Evolutionary conservation across 352 stramenopile genomes (phyloP).

Genomic region (Globisporangium recalcitrans): DNA sequence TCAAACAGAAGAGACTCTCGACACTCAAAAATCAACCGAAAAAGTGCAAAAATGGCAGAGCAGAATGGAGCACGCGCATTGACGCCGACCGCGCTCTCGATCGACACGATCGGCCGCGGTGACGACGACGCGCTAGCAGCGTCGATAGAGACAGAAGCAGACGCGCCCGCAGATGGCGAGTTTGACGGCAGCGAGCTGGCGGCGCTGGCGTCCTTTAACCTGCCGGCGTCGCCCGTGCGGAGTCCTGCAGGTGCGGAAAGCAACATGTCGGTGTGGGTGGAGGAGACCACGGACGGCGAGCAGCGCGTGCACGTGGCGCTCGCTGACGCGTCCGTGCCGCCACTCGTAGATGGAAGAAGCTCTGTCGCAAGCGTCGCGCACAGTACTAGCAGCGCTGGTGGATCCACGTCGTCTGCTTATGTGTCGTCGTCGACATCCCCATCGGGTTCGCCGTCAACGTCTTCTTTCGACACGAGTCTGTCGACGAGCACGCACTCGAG

Average conservation of each 20-base stretch:
- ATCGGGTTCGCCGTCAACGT: background rate
- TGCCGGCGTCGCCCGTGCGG: slow-evolving; percentile 56
- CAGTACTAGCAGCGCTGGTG: background rate
- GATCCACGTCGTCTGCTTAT: background rate
- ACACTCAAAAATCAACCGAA: no score
- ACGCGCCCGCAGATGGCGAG: background rate
- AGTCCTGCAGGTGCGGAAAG: slow-evolving; percentile 42
- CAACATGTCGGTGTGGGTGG: slow-evolving; percentile 51
- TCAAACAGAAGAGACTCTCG: no score
- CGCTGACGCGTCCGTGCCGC: slow-evolving; percentile 13
- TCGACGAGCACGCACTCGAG: slow-evolving; percentile 9
- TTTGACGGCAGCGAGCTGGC: slow-evolving; percentile 10
- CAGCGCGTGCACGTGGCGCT: slow-evolving; percentile 47
- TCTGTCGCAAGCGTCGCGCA: background rate
- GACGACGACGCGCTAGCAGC: no score
- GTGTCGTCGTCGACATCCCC: slow-evolving; percentile 2
- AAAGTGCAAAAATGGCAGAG: no score
- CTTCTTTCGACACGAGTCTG: slow-evolving; percentile 9
- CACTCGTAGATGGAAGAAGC: slow-evolving; percentile 3
- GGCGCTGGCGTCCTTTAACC: slow-evolving; percentile 49
- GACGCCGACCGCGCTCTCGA: no score
- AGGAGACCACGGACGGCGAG: slow-evolving; percentile 34
- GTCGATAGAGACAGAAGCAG: background rate
- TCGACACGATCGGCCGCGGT: no score
- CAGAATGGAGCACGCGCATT: no score